Evolutionary conservation across 164 flowering plant genomes (phyloP), one percentile per base, ranked within the genome.

Genomic region (Sextonia rubra): DNA sequence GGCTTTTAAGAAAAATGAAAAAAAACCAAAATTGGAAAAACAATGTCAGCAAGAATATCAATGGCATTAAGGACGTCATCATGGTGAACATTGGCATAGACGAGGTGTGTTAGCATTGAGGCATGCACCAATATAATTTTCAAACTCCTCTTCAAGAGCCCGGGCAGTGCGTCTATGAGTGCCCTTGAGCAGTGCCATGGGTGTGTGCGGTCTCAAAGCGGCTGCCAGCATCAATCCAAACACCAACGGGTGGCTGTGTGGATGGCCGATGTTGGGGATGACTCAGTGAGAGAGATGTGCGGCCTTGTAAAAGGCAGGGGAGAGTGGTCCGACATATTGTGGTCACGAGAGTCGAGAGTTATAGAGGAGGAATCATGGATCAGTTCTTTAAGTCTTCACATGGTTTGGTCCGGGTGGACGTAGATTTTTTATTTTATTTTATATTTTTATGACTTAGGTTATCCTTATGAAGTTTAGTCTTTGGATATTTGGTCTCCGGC

Each of bases 161-260:
- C 88, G 72, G 23, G 84, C 89, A 0, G 83, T 27, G 73, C 94
- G 76, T 76, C 56, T 79, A 69, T 74, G 84, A 0, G 97, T 92
- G 26, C 97, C 97, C 83, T 90, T 92, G 72, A 0, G 97, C 95
- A 20, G 92, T 88, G 17, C 97, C 97, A 68, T 89, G 90, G 9
- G 87, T 84, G 72, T 84, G 85, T 0, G 87, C 91, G 23, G 84
- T 76, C 87, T 92, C 97, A 70, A 85, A 92, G 64, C 97, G 71
- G 48, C 93, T 88, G 22, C 97, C 97, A 2, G 97, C 91, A 61
- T 92, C 95, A 78, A 92, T 88, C 91, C 91, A 90, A 3, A 92
- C 92, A 14, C 95, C 95, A 14, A 92, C 91, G 22, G 95, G 84
- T 84, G 30, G 97, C 94, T 3, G 94, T 85, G 23, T 74, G 73